A percentile compares a stretch with the other conserved stretches of the same genome.
These are phyloP conservation scores for Penicillium sp. DNA, from an alignment of 2,329 filamentous ascomycete genomes.

Conservation along the genomic window DNA sequence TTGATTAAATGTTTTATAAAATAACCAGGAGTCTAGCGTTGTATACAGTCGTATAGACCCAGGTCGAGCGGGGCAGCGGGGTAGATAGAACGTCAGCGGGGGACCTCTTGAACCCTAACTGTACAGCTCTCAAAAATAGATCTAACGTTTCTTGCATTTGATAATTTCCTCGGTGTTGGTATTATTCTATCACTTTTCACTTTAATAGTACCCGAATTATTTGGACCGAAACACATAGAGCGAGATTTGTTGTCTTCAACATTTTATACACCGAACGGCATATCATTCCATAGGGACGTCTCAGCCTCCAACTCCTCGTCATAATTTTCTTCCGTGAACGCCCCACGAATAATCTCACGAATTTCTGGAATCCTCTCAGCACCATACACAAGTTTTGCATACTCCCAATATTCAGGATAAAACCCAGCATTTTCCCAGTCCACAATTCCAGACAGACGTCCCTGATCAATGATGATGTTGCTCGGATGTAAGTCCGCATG, in stretches of 20 bases:
- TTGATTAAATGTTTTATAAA: neutral
- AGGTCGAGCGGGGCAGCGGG: slow-evolving; percentile 6
- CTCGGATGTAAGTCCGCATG: slow-evolving; percentile 31
- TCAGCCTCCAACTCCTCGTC: slow-evolving; percentile 23
- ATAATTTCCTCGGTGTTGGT: neutral
- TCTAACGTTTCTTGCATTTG: neutral
- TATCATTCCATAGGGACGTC: slow-evolving; percentile 20
- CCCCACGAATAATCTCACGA: slow-evolving; percentile 13
- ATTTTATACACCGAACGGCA: slow-evolving; percentile 8
- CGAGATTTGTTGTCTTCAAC: neutral
- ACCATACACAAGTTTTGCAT: slow-evolving; percentile 33
- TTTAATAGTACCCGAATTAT: neutral
- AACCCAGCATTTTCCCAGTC: slow-evolving; percentile 40
- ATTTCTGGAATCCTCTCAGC: slow-evolving; percentile 11
- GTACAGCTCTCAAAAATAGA: too few species aligned
- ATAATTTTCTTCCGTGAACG: slow-evolving; percentile 20
- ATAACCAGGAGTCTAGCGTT: neutral
- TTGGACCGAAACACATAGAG: too few species aligned
- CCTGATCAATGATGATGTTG: slow-evolving; percentile 31
- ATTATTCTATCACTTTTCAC: neutral
- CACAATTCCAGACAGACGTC: slow-evolving; percentile 32
- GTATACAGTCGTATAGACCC: neutral
- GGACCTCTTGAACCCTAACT: neutral
- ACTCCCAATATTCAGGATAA: slow-evolving; percentile 39
- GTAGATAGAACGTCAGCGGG: neutral